phyloP scores from a whole-genome alignment of 1,139 yeast species.

The Hansenula lynferdii region DNA sequence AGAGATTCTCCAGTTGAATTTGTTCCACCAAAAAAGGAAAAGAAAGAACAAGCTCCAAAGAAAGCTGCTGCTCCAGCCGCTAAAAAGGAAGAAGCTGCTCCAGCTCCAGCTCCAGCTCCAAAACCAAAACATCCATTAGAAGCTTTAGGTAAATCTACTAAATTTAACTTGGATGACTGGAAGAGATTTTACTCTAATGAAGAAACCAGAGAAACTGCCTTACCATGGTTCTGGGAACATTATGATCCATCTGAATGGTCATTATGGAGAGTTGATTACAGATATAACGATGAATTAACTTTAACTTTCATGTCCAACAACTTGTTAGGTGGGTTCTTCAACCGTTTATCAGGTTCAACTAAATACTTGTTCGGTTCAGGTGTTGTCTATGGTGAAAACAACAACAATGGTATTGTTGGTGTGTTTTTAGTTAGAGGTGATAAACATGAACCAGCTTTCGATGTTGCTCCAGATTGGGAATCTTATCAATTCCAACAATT shows the following conservation, averaged over 20 bases:
- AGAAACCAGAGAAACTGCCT: slow-evolving; percentile 90
- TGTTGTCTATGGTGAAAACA: slow-evolving; percentile 98
- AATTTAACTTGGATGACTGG: slow-evolving; percentile 83
- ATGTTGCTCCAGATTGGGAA: slow-evolving; percentile 99
- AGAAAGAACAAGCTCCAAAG: slow-evolving; percentile 39
- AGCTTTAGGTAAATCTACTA: slow-evolving; percentile 65
- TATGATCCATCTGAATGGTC: slow-evolving; percentile 94
- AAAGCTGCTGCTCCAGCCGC: slow-evolving; percentile 31
- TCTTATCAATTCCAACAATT: slow-evolving; percentile 65
- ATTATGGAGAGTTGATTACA: slow-evolving; percentile 92
- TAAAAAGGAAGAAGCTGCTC: slow-evolving; percentile 31
- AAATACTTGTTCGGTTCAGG: slow-evolving; percentile 92
- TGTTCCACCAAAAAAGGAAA: slow-evolving; percentile 79
- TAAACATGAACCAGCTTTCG: slow-evolving; percentile 85
- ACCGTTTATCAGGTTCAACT: slow-evolving; percentile 87
- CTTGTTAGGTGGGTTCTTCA: slow-evolving; percentile 97
- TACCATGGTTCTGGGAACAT: slow-evolving; percentile 99
- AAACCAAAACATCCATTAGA: slow-evolving; percentile 94
- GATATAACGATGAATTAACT: slow-evolving; percentile 97
- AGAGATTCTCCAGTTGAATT: slow-evolving; percentile 62
- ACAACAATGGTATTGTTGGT: slow-evolving; percentile 96
- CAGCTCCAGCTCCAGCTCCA: slow-evolving; percentile 36
- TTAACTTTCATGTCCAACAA: slow-evolving; percentile 98
- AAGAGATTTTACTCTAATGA: slow-evolving; percentile 96
- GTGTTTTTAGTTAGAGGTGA: slow-evolving; percentile 95